Percentiles rank a stretch among this genome's conserved stretches.
phyloP scores from a whole-genome alignment of 257 asterid species.

The Plantago ovata region DNA sequence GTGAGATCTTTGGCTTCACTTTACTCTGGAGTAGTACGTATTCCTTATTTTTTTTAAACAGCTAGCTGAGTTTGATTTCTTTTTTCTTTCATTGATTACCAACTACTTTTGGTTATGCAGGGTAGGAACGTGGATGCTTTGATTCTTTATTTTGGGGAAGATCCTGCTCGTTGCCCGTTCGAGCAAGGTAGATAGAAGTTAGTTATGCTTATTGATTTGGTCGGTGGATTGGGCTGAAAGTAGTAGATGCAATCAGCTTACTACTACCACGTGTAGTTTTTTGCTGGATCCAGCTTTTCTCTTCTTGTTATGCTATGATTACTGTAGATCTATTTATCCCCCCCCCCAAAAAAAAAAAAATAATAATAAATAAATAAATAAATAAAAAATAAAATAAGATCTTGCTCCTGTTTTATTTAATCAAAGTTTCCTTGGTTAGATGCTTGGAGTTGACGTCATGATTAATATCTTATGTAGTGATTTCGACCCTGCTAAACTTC shows the following conservation, averaged over 20 bases:
- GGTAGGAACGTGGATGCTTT: slow-evolving; percentile 86
- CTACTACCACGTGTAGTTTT: too few relatives aligned
- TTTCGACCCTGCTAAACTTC: slow-evolving; percentile 71
- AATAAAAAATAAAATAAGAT: too few relatives aligned
- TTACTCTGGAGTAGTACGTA: slow-evolving; percentile 85
- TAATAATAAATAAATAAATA: too few relatives aligned
- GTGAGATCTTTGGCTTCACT: slow-evolving; percentile 85
- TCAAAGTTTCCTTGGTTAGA: too few relatives aligned
- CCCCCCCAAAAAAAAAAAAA: too few relatives aligned
- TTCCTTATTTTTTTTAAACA: slow-evolving; percentile 16
- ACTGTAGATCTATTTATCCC: too few relatives aligned
- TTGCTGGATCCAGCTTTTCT: too few relatives aligned
- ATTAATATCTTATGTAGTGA: slow-evolving; percentile 36
- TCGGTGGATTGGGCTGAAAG: too few relatives aligned
- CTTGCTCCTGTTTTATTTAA: neutral
- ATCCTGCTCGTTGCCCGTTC: slow-evolving; percentile 84
- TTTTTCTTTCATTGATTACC: neutral
- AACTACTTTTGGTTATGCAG: slow-evolving; percentile 38
- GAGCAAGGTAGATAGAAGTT: slow-evolving; percentile 67
- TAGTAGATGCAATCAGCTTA: too few relatives aligned
- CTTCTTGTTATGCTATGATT: too few relatives aligned
- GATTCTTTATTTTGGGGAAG: slow-evolving; percentile 92
- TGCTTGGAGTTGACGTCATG: too few relatives aligned
- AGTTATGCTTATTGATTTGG: slow-evolving; percentile 1
- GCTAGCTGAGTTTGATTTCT: slow-evolving; percentile 5